phyloP scores from a whole-genome alignment of 2,329 filamentous ascomycete species.

The Myriosclerotinia curreyana region DNA sequence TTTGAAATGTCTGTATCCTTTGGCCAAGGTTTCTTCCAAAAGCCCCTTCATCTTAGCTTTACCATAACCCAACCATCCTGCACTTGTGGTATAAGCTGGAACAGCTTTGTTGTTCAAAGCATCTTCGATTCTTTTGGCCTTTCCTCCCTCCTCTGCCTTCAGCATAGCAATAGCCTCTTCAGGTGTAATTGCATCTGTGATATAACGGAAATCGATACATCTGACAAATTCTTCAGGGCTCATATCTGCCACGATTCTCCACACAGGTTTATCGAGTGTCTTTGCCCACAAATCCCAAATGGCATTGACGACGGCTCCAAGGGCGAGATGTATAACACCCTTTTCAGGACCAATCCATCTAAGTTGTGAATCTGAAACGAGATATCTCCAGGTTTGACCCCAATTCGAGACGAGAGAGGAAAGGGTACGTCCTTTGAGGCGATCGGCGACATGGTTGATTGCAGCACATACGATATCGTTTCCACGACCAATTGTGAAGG shows the following conservation, averaged over 20 bases:
- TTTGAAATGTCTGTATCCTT: conserved; percentile 86
- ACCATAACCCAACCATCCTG: conserved; percentile 87
- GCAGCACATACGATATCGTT: conserved; percentile 90
- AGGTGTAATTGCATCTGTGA: conserved; percentile 87
- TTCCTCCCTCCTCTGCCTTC: conserved; percentile 61
- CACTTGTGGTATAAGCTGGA: conserved; percentile 85
- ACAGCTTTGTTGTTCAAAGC: conserved; percentile 73
- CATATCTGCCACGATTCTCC: conserved; percentile 89
- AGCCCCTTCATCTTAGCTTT: conserved; percentile 81
- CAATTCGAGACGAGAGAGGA: conserved; percentile 75
- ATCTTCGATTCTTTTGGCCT: conserved; percentile 68
- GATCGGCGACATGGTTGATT: conserved; percentile 73
- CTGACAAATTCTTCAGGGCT: conserved; percentile 79
- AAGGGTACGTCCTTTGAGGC: conserved; percentile 72
- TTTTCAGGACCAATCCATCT: conserved; percentile 95
- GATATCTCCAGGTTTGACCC: conserved; percentile 85
- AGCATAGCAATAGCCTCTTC: conserved; percentile 76
- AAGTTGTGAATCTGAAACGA: conserved; percentile 87
- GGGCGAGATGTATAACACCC: conserved; percentile 87
- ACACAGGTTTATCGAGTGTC: conserved; percentile 79
- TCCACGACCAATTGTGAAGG: conserved; percentile 83
- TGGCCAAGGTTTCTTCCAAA: conserved; percentile 68
- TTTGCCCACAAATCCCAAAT: conserved; percentile 97
- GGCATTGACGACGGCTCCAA: conserved; percentile 85
- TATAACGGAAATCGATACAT: conserved; percentile 93